Percentiles rank a stretch among this genome's conserved stretches.
Conservation (phyloP, 192 early-diverging fungal genomes). For the Linderina pennispora region DNA sequence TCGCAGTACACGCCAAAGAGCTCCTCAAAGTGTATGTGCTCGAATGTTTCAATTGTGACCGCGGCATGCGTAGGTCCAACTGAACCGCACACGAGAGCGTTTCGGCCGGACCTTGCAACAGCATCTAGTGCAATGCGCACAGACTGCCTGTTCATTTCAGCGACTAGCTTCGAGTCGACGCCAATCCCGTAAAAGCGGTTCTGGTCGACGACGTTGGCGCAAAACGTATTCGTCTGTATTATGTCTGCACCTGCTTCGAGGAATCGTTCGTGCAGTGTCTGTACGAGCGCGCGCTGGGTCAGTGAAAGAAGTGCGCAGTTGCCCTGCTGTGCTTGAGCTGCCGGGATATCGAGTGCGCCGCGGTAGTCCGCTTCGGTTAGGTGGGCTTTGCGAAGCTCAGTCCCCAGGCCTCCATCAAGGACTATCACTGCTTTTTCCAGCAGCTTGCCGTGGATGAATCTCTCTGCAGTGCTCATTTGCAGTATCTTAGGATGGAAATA, state of each 20-base stretch:
- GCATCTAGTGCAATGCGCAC: no score
- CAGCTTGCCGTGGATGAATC: neutral
- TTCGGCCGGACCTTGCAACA: neutral
- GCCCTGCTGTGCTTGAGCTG: neutral
- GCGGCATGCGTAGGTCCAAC: neutral
- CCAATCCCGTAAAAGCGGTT: neutral
- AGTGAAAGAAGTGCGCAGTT: neutral
- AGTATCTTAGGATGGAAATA: no score
- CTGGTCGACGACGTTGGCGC: neutral
- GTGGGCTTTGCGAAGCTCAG: neutral
- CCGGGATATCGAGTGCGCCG: no score
- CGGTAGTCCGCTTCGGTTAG: neutral
- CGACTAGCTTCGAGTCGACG: no score
- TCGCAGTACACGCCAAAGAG: neutral
- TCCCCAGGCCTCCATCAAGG: neutral
- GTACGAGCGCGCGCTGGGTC: neutral
- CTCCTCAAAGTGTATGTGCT: neutral
- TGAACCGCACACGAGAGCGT: neutral
- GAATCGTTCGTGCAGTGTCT: neutral
- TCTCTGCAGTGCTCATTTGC: no score
- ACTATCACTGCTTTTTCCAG: neutral
- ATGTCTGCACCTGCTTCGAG: neutral
- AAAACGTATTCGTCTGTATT: neutral
- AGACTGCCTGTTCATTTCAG: no score
- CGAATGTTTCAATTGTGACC: neutral